Evolutionary conservation across 2,329 filamentous ascomycete genomes (phyloP).

Genomic region (Grosmannia serpens): DNA sequence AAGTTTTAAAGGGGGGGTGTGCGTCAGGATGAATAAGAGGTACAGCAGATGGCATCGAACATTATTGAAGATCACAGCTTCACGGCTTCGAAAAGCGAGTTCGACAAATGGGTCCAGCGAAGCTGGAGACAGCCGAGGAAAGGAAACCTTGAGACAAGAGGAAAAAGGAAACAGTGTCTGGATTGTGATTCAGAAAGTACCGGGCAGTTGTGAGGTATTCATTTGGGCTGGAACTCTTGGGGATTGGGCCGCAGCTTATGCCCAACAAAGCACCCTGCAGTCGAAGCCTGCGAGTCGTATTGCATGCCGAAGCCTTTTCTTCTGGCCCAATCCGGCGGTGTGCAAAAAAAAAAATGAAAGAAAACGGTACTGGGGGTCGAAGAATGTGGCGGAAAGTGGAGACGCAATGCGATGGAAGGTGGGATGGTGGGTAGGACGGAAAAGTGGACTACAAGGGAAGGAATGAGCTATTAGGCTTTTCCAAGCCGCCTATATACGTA

Average conservation of each 20-base stretch:
- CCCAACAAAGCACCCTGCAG: neutral
- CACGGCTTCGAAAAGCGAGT: neutral
- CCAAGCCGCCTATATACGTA: neutral
- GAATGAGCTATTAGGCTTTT: neutral
- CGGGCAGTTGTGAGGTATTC: neutral
- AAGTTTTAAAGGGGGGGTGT: neutral
- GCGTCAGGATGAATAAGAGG: neutral
- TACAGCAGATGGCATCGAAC: neutral
- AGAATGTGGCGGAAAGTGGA: neutral
- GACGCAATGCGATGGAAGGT: neutral
- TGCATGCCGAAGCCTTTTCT: neutral
- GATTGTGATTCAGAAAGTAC: neutral
- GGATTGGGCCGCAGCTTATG: neutral
- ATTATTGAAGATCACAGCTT: neutral
- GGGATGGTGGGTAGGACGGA: neutral
- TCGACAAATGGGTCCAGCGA: neutral
- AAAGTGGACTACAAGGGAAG: neutral
- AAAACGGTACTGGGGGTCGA: neutral
- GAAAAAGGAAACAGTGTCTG: too few relatives aligned
- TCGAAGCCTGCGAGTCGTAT: neutral
- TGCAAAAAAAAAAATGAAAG: slow-evolving; percentile 1
- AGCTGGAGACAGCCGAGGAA: neutral
- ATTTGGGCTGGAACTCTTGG: neutral
- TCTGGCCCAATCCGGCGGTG: slow-evolving; percentile 8
- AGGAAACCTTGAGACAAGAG: neutral